A percentile compares a stretch with the other conserved stretches of the same genome.
Evolutionary conservation across 768 basidiomycete genomes (phyloP).

Genomic region (Lyophyllum decastes): DNA sequence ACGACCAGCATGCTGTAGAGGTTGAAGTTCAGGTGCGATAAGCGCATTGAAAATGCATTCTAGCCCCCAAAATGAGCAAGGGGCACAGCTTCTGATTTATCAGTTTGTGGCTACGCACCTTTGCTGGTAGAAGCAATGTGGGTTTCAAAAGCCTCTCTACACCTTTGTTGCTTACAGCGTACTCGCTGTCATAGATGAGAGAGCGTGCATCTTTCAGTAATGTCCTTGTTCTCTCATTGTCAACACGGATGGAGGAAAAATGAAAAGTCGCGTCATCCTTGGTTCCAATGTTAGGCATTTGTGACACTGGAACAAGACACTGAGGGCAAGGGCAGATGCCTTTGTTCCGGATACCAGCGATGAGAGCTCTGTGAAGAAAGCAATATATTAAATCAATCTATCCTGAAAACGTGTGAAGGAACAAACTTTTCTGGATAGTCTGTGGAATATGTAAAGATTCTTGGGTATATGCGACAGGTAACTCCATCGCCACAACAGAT

Average conservation of each 20-base stretch:
- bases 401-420: not conserved
- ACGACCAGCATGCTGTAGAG: conserved; percentile 16
- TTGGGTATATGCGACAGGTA: conserved; percentile 22
- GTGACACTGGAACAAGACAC: too few relatives aligned
- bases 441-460: conserved; percentile 30
- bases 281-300: too few relatives aligned
- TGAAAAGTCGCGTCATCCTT: too few relatives aligned
- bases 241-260: not conserved
- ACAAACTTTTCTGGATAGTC: conserved; percentile 36
- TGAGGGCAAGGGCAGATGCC: too few relatives aligned
- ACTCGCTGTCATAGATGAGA: not conserved
- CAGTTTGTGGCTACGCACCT: not conserved
- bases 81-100: too few relatives aligned
- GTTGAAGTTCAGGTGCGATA: not conserved
- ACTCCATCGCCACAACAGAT: conserved; percentile 22
- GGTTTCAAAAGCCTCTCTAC: too few relatives aligned
- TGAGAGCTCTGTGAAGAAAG: conserved; percentile 18
- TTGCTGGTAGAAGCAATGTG: not conserved
- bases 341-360: conserved; percentile 23
- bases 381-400: not conserved
- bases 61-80: not conserved
- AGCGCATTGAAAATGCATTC: not conserved
- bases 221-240: not conserved
- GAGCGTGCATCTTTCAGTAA: not conserved
- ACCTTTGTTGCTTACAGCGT: not conserved